phyloP scores from a whole-genome alignment of 768 basidiomycete genomes.

The Termitomyces titanicus region DNA sequence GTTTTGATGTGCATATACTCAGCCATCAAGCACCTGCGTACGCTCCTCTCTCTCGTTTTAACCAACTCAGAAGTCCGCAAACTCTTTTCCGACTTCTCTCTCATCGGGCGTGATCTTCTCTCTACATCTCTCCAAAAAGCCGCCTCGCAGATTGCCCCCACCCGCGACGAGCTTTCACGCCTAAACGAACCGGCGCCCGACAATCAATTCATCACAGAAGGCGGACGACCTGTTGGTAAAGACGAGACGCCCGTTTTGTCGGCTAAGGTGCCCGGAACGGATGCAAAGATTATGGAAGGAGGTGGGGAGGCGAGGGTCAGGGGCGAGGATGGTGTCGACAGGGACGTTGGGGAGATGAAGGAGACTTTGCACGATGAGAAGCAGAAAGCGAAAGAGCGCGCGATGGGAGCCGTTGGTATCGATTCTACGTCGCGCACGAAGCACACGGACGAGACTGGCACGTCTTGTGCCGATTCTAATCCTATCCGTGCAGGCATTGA shows the following conservation, averaged over 20 bases:
- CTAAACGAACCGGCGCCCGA: conserved; percentile 70
- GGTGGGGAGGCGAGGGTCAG: conserved; percentile 31
- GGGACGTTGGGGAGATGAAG: conserved; percentile 21
- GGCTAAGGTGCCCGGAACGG: conserved; percentile 28
- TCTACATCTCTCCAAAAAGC: conserved; percentile 69
- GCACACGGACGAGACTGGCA: background rate
- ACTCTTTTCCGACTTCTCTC: conserved; percentile 72
- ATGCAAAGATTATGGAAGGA: conserved; percentile 32
- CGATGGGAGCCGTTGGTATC: background rate
- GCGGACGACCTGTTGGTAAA: conserved; percentile 26
- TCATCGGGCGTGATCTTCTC: conserved; percentile 82
- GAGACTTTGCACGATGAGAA: conserved; percentile 18
- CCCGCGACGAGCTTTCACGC: conserved; percentile 51
- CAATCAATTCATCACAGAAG: conserved; percentile 60
- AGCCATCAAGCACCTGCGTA: conserved; percentile 86
- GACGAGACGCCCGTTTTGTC: conserved; percentile 33
- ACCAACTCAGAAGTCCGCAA: conserved; percentile 95
- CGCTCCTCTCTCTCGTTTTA: conserved; percentile 78
- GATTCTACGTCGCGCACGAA: background rate
- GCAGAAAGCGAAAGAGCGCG: conserved; percentile 9
- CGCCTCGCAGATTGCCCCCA: conserved; percentile 66
- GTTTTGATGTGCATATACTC: background rate
- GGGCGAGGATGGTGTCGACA: conserved; percentile 30
- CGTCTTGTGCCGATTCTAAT: background rate
- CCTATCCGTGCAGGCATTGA: background rate